Evolutionary conservation across 192 early-diverging fungal species (phyloP).

Genomic region (Coemansia javaensis): DNA sequence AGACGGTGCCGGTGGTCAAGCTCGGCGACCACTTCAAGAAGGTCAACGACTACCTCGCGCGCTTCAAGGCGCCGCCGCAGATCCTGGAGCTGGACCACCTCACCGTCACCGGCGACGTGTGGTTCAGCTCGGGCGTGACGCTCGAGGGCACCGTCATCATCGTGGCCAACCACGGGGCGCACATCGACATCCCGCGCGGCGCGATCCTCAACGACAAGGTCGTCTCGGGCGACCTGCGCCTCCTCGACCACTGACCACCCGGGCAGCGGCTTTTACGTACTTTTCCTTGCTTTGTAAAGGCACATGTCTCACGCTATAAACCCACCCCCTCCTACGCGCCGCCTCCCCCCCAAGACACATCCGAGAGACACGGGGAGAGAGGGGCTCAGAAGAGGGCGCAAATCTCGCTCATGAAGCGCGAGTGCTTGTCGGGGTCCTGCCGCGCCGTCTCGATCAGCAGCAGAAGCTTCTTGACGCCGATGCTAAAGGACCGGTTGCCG

Average conservation of each 20-base stretch:
- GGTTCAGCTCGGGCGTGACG: conserved; percentile 89
- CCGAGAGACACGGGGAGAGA: too few relatives aligned
- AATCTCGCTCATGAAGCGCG: conserved; percentile 31
- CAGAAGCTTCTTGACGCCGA: conserved; percentile 90
- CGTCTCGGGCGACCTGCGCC: conserved; percentile 90
- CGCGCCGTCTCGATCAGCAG: conserved; percentile 87
- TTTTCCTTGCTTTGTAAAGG: background rate
- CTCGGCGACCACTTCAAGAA: conserved; percentile 99
- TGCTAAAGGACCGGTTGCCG: conserved; percentile 57
- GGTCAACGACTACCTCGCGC: conserved; percentile 79
- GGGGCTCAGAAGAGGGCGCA: conserved; percentile 19
- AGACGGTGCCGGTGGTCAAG: conserved; percentile 90
- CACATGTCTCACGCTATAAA: background rate
- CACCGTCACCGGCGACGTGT: conserved; percentile 97
- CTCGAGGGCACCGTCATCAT: conserved; percentile 96
- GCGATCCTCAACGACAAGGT: conserved; percentile 97
- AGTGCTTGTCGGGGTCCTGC: conserved; percentile 60
- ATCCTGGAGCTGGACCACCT: conserved; percentile 97
- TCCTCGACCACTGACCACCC: conserved; percentile 62
- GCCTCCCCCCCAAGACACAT: too few relatives aligned
- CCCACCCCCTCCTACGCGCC: too few relatives aligned
- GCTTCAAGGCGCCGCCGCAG: conserved; percentile 91
- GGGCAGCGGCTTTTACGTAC: background rate
- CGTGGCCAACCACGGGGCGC: conserved; percentile 95
- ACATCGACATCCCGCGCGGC: conserved; percentile 95